Conservation (phyloP, 495 filamentous ascomycete genomes). For the Podospora pseudoanserina region DNA sequence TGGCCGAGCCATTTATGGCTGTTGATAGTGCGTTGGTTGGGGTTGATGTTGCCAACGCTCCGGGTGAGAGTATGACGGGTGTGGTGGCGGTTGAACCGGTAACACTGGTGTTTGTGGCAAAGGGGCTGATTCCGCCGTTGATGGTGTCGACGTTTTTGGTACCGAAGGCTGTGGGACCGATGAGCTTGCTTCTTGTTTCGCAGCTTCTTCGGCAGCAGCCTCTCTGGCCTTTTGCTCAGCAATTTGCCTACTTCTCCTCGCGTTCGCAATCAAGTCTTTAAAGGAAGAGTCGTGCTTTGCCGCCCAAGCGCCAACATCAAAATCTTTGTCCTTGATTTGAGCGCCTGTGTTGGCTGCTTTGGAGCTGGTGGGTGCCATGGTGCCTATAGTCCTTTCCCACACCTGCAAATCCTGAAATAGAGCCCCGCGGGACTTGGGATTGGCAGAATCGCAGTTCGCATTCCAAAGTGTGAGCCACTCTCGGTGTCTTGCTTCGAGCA, state of each 20-base stretch:
- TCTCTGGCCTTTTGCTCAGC: conserved; percentile 17
- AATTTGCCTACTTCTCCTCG: conserved; percentile 33
- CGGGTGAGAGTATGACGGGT: too few species aligned
- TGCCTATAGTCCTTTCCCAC: conserved; percentile 77
- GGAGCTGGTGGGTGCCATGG: conserved; percentile 38
- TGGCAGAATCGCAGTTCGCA: conserved; percentile 83
- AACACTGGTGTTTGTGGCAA: too few species aligned
- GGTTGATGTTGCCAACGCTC: background rate
- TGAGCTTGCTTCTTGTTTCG: background rate
- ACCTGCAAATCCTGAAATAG: conserved; percentile 71
- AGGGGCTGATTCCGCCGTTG: too few species aligned
- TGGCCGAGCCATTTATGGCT: background rate
- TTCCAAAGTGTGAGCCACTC: conserved; percentile 98
- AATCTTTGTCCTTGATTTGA: conserved; percentile 71
- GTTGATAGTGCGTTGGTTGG: background rate
- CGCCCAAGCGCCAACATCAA: conserved; percentile 75
- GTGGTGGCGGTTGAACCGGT: too few species aligned
- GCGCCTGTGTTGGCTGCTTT: conserved; percentile 31
- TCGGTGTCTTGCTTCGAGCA: conserved; percentile 74
- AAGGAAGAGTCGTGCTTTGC: conserved; percentile 69
- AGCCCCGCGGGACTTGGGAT: conserved; percentile 64
- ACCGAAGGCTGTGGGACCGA: background rate
- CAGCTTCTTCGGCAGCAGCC: background rate
- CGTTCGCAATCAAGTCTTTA: conserved; percentile 68
- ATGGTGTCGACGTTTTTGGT: background rate